Evolutionary conservation across 495 filamentous ascomycete species (phyloP).

Genomic region (Mycothermus thermophilus): DNA sequence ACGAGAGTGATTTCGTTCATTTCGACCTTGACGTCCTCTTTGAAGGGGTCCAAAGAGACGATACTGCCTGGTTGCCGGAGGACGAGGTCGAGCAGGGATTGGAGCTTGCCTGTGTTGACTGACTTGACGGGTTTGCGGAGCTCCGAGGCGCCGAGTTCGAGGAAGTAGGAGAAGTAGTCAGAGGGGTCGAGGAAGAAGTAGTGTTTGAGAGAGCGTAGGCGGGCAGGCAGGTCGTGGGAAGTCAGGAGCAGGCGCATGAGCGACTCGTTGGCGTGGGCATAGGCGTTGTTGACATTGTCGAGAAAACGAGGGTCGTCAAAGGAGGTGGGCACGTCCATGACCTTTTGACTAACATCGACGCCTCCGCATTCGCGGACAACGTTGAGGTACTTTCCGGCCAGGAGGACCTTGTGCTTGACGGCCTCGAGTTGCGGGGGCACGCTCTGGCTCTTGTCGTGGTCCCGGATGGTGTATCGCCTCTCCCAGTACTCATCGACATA

Average conservation of each 20-base stretch:
- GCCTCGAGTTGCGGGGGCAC: slow-evolving; percentile 85
- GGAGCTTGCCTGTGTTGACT: slow-evolving; percentile 84
- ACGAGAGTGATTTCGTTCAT: slow-evolving; percentile 92
- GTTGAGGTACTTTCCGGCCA: slow-evolving; percentile 95
- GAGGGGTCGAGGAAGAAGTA: slow-evolving; percentile 98
- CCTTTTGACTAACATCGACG: slow-evolving; percentile 81
- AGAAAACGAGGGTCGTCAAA: slow-evolving; percentile 84
- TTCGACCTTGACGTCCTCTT: slow-evolving; percentile 90
- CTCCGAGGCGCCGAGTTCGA: slow-evolving; percentile 78
- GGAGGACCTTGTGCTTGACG: slow-evolving; percentile 83
- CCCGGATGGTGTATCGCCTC: slow-evolving; percentile 85
- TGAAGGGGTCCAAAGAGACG: slow-evolving; percentile 87
- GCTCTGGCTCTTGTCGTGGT: no score
- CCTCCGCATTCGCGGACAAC: slow-evolving; percentile 95
- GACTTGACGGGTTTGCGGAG: slow-evolving; percentile 72
- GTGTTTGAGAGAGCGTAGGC: slow-evolving; percentile 83
- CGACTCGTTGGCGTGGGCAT: slow-evolving; percentile 88
- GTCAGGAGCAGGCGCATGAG: slow-evolving; percentile 85
- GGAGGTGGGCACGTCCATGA: slow-evolving; percentile 74
- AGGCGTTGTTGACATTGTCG: slow-evolving; percentile 89
- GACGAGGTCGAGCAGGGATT: slow-evolving; percentile 86
- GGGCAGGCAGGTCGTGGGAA: slow-evolving; percentile 75
- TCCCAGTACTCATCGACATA: slow-evolving; percentile 99
- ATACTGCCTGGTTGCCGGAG: slow-evolving; percentile 90
- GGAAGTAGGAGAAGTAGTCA: slow-evolving; percentile 95